Percentiles rank a stretch among this genome's conserved stretches.
Conservation (phyloP, 768 basidiomycete species). For the Serendipita indica region DNA sequence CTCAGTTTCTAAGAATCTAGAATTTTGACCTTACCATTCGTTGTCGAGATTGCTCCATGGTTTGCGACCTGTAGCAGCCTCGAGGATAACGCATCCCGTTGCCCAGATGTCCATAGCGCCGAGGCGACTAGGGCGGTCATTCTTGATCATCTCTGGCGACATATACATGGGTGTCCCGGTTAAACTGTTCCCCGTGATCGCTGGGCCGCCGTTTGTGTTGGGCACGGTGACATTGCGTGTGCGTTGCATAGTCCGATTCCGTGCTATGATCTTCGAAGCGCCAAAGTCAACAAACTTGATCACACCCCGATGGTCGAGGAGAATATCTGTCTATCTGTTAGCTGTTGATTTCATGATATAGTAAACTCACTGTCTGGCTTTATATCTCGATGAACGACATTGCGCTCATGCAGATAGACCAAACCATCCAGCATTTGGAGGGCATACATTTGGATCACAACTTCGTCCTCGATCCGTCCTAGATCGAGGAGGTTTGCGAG, state of each 20-base stretch:
- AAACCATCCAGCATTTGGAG: slow-evolving; percentile 95
- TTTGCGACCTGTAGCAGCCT: slow-evolving; percentile 90
- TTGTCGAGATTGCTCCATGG: slow-evolving; percentile 99
- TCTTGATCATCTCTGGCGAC: slow-evolving; percentile 98
- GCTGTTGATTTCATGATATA: too few relatives aligned
- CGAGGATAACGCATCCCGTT: slow-evolving; percentile 90
- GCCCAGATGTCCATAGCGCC: slow-evolving; percentile 99
- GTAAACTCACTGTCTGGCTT: slow-evolving; percentile 85
- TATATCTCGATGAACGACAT: slow-evolving; percentile 90
- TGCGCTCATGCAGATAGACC: slow-evolving; percentile 81
- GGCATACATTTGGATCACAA: slow-evolving; percentile 87
- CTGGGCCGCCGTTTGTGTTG: slow-evolving; percentile 8
- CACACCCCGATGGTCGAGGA: slow-evolving; percentile 76
- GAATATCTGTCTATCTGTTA: slow-evolving; percentile 63
- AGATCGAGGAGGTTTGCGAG: slow-evolving; percentile 77
- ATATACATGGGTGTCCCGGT: slow-evolving; percentile 99
- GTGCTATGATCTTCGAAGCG: slow-evolving; percentile 89
- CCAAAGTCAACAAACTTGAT: slow-evolving; percentile 98
- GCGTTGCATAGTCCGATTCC: slow-evolving; percentile 66
- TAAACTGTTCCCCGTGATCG: slow-evolving; percentile 52
- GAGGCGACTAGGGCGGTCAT: slow-evolving; percentile 68
- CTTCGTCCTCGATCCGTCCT: slow-evolving; percentile 92
- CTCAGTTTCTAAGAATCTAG: slow-evolving; percentile 2
- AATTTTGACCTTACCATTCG: slow-evolving; percentile 57
- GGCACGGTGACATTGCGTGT: slow-evolving; percentile 42